phyloP scores from a whole-genome alignment of 225 moss, liverwort and hornwort species.

The Pseudisothecium myosuroides region DNA sequence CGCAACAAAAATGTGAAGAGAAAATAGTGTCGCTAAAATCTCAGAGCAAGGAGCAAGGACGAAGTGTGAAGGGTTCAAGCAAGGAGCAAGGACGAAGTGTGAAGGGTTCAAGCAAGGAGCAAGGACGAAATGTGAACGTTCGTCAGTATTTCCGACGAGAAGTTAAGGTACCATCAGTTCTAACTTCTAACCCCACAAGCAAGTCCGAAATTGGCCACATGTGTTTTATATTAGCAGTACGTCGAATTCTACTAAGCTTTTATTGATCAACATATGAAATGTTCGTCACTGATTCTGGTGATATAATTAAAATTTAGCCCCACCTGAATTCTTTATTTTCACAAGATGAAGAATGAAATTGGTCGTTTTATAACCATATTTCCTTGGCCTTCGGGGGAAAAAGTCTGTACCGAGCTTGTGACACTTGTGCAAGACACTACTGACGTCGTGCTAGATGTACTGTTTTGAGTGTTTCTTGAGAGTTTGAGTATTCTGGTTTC shows the following conservation, averaged over 20 bases:
- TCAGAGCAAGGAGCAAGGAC: background rate
- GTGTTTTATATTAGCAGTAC: background rate
- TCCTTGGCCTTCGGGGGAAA: no score
- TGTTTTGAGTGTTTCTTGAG: background rate
- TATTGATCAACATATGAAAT: background rate
- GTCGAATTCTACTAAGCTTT: background rate
- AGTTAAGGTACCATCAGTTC: background rate
- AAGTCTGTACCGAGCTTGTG: background rate
- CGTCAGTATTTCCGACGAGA: background rate
- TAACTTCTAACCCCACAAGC: background rate
- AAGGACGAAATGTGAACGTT: background rate
- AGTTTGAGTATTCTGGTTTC: background rate
- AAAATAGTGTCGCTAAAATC: background rate
- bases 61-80: background rate
- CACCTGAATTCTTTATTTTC: background rate
- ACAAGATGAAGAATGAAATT: background rate
- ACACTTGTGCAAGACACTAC: background rate
- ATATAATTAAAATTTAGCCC: background rate
- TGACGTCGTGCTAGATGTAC: background rate
- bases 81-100: background rate
- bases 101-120: background rate
- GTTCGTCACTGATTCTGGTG: background rate
- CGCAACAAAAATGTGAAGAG: background rate
- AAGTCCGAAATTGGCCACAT: background rate
- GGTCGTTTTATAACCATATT: background rate